These are phyloP conservation scores for Microcera coccophila DNA, from an alignment of 2,329 filamentous ascomycete species.

Conservation along the genomic window DNA sequence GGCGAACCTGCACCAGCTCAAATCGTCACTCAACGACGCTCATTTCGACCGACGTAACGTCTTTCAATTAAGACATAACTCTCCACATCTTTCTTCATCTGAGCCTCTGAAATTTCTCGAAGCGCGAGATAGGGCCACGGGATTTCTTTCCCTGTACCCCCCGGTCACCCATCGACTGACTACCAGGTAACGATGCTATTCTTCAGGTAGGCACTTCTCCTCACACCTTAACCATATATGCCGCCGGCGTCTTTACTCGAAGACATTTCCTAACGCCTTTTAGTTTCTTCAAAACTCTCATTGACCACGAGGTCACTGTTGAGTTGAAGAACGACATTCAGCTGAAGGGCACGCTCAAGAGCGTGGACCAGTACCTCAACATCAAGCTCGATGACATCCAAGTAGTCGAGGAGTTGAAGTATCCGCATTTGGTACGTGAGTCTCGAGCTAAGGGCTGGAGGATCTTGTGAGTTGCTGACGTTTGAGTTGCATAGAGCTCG, in stretches of 20 bases:
- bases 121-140: too few relatives aligned
- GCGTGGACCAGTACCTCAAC: constrained; percentile 97
- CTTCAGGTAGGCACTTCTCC: constrained; percentile 36
- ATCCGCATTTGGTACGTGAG: constrained; percentile 77
- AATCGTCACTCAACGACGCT: neutral
- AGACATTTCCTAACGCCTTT: neutral
- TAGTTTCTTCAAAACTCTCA: constrained; percentile 98
- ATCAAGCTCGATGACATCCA: constrained; percentile 97
- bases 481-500: constrained; percentile 48
- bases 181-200: constrained; percentile 45
- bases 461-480: constrained; percentile 2
- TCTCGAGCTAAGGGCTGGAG: neutral
- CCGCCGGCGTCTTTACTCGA: neutral
- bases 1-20: neutral
- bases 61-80: neutral
- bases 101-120: too few relatives aligned
- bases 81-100: neutral
- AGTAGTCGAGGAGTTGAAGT: constrained; percentile 89
- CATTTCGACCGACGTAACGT: neutral
- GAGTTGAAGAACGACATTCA: constrained; percentile 99
- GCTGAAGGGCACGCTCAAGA: constrained; percentile 92
- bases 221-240: neutral
- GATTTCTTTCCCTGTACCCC: too few relatives aligned
- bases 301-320: constrained; percentile 94
- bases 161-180: too few relatives aligned